phyloP scores from a whole-genome alignment of 352 stramenopile genomes.

The Globisporangium takayamanum region DNA sequence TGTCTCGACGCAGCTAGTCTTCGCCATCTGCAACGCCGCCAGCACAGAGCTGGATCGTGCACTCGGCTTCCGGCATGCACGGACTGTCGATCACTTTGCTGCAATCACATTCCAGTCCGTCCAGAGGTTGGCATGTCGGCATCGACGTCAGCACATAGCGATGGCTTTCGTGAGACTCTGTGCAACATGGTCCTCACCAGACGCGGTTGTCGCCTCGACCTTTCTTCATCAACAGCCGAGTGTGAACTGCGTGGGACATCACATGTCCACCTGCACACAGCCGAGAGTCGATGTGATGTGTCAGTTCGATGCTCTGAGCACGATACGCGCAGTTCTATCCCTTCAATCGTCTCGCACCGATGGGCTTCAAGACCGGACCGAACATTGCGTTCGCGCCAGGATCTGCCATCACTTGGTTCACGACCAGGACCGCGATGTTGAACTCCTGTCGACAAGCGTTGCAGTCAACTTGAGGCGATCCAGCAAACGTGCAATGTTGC shows the following conservation, averaged over 20 bases:
- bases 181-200: conserved; percentile 30
- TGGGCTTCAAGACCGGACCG: conserved; percentile 76
- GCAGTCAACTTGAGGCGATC: conserved; percentile 1
- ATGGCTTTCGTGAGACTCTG: background rate
- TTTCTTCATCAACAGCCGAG: conserved; percentile 92
- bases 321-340: background rate
- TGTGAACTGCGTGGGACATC: conserved; percentile 97
- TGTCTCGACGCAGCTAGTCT: conserved; percentile 22
- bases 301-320: background rate
- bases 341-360: conserved; percentile 26
- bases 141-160: background rate
- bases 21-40: conserved; percentile 60
- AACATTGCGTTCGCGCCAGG: conserved; percentile 82
- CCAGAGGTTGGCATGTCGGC: conserved; percentile 1
- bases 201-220: conserved; percentile 88
- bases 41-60: conserved; percentile 60
- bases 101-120: background rate
- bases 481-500: background rate
- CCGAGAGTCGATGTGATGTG: background rate
- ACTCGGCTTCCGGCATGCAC: conserved; percentile 83
- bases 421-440: conserved; percentile 89
- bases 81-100: conserved; percentile 83
- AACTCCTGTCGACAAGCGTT: conserved; percentile 71
- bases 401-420: conserved; percentile 91
- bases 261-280: conserved; percentile 69